Conservation (phyloP, 768 basidiomycete genomes). For the Clitopilus passeckerianus region DNA sequence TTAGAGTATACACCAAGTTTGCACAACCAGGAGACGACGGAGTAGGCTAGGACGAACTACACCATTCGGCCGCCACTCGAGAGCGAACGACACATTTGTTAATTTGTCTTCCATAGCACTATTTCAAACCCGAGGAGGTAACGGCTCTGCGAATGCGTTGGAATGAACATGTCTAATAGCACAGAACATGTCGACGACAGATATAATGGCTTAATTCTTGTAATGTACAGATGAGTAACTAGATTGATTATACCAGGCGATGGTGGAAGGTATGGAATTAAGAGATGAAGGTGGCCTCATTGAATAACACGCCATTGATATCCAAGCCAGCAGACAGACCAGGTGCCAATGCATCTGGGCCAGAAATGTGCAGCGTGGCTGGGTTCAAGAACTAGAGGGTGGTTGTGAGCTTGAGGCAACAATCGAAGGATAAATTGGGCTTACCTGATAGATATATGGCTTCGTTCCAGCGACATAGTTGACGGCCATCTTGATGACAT, state of each 20-base stretch:
- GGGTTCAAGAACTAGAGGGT: constrained; percentile 43
- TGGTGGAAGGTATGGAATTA: constrained; percentile 7
- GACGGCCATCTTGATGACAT: constrained; percentile 86
- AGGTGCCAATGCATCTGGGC: constrained; percentile 32
- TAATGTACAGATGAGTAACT: background rate
- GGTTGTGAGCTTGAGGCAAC: background rate
- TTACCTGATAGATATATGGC: constrained; percentile 90
- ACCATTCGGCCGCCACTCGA: too few relatives aligned
- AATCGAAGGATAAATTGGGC: constrained; percentile 15
- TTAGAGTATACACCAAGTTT: too few relatives aligned
- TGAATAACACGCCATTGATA: constrained; percentile 73
- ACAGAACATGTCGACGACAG: too few relatives aligned
- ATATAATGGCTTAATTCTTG: background rate
- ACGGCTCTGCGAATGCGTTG: too few relatives aligned
- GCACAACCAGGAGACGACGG: too few relatives aligned
- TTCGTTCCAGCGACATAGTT: constrained; percentile 92
- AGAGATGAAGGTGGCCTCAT: constrained; percentile 90
- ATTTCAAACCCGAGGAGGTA: too few relatives aligned
- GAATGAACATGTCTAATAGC: too few relatives aligned
- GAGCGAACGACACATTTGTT: too few relatives aligned
- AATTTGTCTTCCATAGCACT: too few relatives aligned
- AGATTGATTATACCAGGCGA: background rate
- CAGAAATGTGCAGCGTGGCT: constrained; percentile 35
- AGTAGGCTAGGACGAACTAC: too few relatives aligned
- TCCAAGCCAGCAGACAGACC: constrained; percentile 37